These are phyloP conservation scores for Favolaschia claudopus DNA, from an alignment of 768 basidiomycete genomes.

Conservation along the genomic window DNA sequence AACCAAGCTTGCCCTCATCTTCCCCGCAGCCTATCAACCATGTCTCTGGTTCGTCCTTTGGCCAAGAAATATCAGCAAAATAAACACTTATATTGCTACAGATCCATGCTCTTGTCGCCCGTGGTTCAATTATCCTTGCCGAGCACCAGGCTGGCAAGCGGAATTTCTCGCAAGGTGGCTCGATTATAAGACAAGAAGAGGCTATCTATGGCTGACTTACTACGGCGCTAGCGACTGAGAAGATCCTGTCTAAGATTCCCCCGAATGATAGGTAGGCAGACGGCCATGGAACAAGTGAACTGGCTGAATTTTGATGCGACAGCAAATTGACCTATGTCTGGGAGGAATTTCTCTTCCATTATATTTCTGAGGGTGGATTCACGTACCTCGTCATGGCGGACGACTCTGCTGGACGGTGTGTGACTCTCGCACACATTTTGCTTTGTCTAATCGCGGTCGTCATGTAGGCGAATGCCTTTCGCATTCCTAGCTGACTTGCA, in stretches of 20 bases:
- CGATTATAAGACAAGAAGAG: not conserved
- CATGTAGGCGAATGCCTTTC: slow-evolving; percentile 85
- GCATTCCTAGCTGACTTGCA: slow-evolving; percentile 91
- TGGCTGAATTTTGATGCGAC: not conserved
- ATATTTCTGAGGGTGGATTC: slow-evolving; percentile 87
- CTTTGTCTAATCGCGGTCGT: slow-evolving; percentile 1
- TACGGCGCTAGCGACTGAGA: slow-evolving; percentile 69
- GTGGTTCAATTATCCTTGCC: slow-evolving; percentile 81
- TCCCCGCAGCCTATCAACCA: too few relatives aligned
- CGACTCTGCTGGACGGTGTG: slow-evolving; percentile 87
- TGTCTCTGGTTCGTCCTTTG: slow-evolving; percentile 42
- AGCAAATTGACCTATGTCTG: slow-evolving; percentile 88
- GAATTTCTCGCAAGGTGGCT: slow-evolving; percentile 88
- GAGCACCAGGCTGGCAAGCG: slow-evolving; percentile 83
- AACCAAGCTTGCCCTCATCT: too few relatives aligned
- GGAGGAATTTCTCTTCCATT: slow-evolving; percentile 95
- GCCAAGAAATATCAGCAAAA: not conserved
- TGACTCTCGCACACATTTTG: not conserved
- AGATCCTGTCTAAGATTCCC: slow-evolving; percentile 94
- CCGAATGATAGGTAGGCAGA: slow-evolving; percentile 74
- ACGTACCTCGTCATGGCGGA: slow-evolving; percentile 95
- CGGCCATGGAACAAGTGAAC: slow-evolving; percentile 33
- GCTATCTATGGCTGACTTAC: slow-evolving; percentile 1
- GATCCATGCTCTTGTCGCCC: slow-evolving; percentile 88
- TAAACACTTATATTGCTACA: slow-evolving; percentile 30